Percentiles rank a stretch among this genome's conserved stretches.
These are phyloP conservation scores for Choanephora cucurbitarum DNA, from an alignment of 371 early-diverging fungal genomes.

Conservation along the genomic window DNA sequence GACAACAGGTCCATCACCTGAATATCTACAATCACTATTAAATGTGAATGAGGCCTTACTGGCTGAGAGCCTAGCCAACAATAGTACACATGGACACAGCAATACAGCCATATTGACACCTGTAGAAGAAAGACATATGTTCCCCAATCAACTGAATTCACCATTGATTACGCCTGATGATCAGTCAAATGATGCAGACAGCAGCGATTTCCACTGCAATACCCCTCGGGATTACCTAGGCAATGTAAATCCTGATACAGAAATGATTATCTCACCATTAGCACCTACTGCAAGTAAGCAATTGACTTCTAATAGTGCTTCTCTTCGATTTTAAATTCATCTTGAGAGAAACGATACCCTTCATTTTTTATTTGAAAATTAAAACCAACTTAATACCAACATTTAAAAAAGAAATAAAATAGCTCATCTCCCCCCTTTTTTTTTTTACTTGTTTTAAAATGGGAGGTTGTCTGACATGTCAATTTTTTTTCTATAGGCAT, in stretches of 20 bases:
- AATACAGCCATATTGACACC: constrained; percentile 22
- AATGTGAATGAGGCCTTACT: constrained; percentile 43
- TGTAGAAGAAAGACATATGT: constrained; percentile 10
- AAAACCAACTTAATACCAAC: no score
- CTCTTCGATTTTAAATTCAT: not conserved
- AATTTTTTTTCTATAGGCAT: no score
- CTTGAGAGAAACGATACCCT: not conserved
- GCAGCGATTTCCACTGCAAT: not conserved
- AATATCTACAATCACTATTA: constrained; percentile 38
- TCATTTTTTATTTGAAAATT: constrained; percentile 1
- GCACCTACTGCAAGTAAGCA: constrained; percentile 1
- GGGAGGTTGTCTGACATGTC: no score
- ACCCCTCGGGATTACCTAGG: constrained; percentile 11
- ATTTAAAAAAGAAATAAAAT: no score
- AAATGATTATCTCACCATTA: constrained; percentile 16
- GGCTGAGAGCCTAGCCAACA: constrained; percentile 37
- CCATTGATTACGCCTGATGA: constrained; percentile 16
- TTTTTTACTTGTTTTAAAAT: no score
- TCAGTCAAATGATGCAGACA: constrained; percentile 4
- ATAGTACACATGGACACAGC: not conserved
- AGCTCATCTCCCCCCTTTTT: no score
- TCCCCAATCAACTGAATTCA: not conserved
- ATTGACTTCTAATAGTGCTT: not conserved
- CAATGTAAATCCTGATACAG: constrained; percentile 14
- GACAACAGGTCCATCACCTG: constrained; percentile 35